Evolutionary conservation across 371 early-diverging fungal species (phyloP), one percentile per base, ranked within the genome.

Genomic region (Ordospora colligata): DNA sequence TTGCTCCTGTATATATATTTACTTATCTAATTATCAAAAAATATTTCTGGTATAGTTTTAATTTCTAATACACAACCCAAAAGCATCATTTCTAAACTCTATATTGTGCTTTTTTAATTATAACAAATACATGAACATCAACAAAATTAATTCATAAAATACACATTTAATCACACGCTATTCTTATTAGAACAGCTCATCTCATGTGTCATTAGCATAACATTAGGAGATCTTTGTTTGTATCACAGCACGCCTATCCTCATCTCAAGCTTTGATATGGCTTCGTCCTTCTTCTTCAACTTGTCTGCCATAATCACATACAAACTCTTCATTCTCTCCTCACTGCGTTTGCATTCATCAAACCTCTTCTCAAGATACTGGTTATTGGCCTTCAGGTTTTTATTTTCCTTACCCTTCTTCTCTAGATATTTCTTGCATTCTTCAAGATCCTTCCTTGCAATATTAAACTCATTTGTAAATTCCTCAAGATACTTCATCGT

Each of bases 361-460:
- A 42, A 49, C 23, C 49, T 68, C 52, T 65, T 65, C 54, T 77
- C 68, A 40, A 82, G 27, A 11, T 27, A 49, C 32, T 19, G 27
- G 63, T 77, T 76, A 46, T 73, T 67, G 23, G 72, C 80, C 74
- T 78, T 83, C 22, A 80, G 52, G 14, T 46, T 62, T 50, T 80
- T 83, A 44, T 68, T 83, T 51, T 83, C 83, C 27, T 37, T 70
- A 7, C 47, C 69, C 45, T 83, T 83, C 54, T 74, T 78, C 58
- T 73, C 67, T n/a, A 83, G 51, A 73, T 83, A 83, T 64, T 62
- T 70, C 40, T 77, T 58, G 54, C 74, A 74, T 5, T 42, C 46
- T 3, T 70, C 54, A 10, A 83, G 47, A 19, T 80, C 83, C 22
- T 51, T 73, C 69, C 69, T 80, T 7, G 80, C 80, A 63, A 68